These are phyloP conservation scores for Bipolaris zeicola DNA, from an alignment of 2,329 filamentous ascomycete genomes.

Conservation along the genomic window DNA sequence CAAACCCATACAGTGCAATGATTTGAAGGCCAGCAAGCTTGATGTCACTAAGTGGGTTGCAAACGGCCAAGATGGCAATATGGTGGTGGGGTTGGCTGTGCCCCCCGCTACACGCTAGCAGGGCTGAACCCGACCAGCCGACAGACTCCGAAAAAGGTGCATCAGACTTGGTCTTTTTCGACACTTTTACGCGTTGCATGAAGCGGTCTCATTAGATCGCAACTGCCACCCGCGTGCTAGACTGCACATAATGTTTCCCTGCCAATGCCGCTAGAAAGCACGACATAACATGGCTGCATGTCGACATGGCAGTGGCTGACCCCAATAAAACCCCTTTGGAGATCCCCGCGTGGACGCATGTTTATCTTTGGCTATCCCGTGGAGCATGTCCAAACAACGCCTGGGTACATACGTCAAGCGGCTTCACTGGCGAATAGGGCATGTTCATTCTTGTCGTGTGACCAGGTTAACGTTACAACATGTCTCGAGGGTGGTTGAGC, in stretches of 20 bases:
- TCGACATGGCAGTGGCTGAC: slow-evolving; percentile 6
- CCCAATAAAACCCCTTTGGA: neutral
- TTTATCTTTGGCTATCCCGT: neutral
- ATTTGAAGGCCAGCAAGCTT: neutral
- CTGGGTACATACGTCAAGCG: neutral
- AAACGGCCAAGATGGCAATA: neutral
- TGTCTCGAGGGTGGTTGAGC: neutral
- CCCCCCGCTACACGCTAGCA: slow-evolving; percentile 18
- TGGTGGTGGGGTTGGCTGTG: slow-evolving; percentile 7
- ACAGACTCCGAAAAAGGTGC: slow-evolving; percentile 18
- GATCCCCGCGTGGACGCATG: neutral
- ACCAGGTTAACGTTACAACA: neutral
- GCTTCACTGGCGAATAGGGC: neutral
- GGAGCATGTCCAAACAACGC: neutral
- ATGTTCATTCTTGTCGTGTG: neutral
- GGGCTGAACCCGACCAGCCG: slow-evolving; percentile 18
- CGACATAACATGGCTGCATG: slow-evolving; percentile 27
- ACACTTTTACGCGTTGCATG: slow-evolving; percentile 8
- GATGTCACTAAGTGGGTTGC: slow-evolving; percentile 19
- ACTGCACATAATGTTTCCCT: neutral
- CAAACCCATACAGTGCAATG: neutral
- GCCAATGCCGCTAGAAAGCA: slow-evolving; percentile 14
- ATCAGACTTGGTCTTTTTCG: slow-evolving; percentile 6
- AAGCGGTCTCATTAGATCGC: neutral
- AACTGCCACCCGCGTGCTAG: slow-evolving; percentile 3